A percentile compares a stretch with the other conserved stretches of the same genome.
Conservation (phyloP, 352 stramenopile species). For the Phytophthora agathidicida region DNA sequence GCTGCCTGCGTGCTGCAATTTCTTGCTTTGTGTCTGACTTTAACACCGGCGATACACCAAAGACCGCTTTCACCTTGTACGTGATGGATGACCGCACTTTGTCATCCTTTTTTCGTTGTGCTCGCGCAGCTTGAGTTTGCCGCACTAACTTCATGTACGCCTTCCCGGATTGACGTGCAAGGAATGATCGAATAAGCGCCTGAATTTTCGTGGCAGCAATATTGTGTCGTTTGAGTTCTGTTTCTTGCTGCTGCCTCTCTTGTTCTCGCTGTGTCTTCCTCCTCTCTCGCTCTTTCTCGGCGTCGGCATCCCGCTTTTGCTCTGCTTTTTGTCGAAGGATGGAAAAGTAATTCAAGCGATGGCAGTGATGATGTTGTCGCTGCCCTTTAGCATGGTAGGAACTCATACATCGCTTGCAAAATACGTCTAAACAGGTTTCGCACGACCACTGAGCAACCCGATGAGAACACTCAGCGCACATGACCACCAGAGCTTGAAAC, state of each 20-base stretch:
- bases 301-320: slow-evolving; percentile 36
- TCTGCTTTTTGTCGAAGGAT: slow-evolving; percentile 59
- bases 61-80: slow-evolving; percentile 48
- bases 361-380: slow-evolving; percentile 56
- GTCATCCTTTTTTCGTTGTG: slow-evolving; percentile 53
- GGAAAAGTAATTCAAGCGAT: slow-evolving; percentile 74
- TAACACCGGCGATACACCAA: slow-evolving; percentile 43
- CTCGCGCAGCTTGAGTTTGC: slow-evolving; percentile 47
- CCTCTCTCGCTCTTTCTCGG: slow-evolving; percentile 41
- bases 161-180: slow-evolving; percentile 39
- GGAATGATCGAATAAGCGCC: slow-evolving; percentile 40
- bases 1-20: slow-evolving; percentile 31
- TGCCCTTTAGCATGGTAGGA: slow-evolving; percentile 61
- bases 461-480: slow-evolving; percentile 63
- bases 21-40: slow-evolving; percentile 72
- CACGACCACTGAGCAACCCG: slow-evolving; percentile 74
- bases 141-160: slow-evolving; percentile 59
- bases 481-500: slow-evolving; percentile 60
- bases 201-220: slow-evolving; percentile 52
- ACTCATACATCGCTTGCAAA: slow-evolving; percentile 74
- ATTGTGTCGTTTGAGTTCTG: slow-evolving; percentile 20
- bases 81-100: slow-evolving; percentile 38
- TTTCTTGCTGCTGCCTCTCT: slow-evolving; percentile 24
- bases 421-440: slow-evolving; percentile 63
- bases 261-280: slow-evolving; percentile 31